Evolutionary conservation across 73 alveolate genomes (phyloP), one percentile per base, ranked within the genome.

Genomic region (Blepharisma japonicum): DNA sequence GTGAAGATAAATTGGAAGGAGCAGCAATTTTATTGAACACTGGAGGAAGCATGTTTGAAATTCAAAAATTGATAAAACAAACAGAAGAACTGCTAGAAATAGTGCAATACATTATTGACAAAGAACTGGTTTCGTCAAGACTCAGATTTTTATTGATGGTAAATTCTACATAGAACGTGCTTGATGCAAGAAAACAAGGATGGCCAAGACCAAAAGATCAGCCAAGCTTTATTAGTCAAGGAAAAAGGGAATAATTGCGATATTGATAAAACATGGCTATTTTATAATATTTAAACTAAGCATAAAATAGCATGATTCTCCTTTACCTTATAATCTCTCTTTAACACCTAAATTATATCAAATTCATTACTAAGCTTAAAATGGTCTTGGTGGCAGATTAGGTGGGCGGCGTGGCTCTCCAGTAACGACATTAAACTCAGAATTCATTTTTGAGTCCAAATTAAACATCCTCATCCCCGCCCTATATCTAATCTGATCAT

Each of bases 401-500:
- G 86, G 80, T 6, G 83, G 77, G 6, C 80, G 45, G 67, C 98
- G 78, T 23, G 86, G 92, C 74, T 91, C 90, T 27, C 99, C 99
- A 71, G 94, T 94, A 50, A 96, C 81, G 55, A 94, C 83, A 81
- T 96, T 96, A 82, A 87, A 96, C 39, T 98, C 98, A 66, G 97
- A 91, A 80, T 94, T 96, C 20, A 95, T 82, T 80, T 96, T 90
- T 55, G 91, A 82, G 80, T 96, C 99, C 18, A 96, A 77, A 84
- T 96, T 94, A 55, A 91, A 86, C 23, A 94, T 90, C 70, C 99
- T 83, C 85, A 94, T 86, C 21, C 88, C 78, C 11, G 97, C 96
- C 84, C 98, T 91, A 56, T 90, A 94, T 89, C 91, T 81, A 21
- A 90, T 88, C 76, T 89, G 93, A 53, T 96, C 99, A 83, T 96